Conservation (phyloP, 108 stramenopile genomes). For the Epipyxis sp. region DNA sequence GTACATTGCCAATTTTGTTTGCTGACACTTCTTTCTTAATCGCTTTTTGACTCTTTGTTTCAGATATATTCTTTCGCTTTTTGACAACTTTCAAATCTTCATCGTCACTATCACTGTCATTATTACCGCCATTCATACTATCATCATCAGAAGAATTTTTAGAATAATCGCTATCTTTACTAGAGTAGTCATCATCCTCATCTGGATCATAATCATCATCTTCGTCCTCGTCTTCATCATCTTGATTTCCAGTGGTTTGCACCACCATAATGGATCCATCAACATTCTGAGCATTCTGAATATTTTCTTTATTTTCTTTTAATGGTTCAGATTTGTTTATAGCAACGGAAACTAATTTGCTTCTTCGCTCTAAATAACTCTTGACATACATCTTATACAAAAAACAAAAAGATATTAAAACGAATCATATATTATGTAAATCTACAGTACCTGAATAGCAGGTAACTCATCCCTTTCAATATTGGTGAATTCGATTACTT, state of each 20-base stretch:
- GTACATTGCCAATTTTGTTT: no score
- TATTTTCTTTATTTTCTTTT: not conserved
- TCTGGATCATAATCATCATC: slow-evolving; percentile 18
- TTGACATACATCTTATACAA: slow-evolving; percentile 9
- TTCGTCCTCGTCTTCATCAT: slow-evolving; percentile 23
- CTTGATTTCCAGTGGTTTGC: slow-evolving; percentile 1
- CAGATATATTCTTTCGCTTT: no score
- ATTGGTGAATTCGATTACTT: not conserved
- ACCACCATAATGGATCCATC: not conserved
- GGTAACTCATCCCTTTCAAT: slow-evolving; percentile 28
- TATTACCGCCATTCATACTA: not conserved
- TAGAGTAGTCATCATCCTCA: not conserved
- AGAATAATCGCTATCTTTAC: not conserved
- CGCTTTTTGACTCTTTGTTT: no score
- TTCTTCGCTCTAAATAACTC: not conserved
- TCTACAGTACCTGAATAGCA: not conserved
- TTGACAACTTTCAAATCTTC: not conserved
- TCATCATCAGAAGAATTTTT: not conserved
- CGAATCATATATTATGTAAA: not conserved
- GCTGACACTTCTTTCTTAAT: no score
- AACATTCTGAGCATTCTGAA: not conserved
- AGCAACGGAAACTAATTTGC: no score
- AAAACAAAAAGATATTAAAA: not conserved
- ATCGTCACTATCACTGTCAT: not conserved
- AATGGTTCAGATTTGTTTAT: no score